Conservation (phyloP, 78 protist genomes). For the Emiliania huxleyi region DNA sequence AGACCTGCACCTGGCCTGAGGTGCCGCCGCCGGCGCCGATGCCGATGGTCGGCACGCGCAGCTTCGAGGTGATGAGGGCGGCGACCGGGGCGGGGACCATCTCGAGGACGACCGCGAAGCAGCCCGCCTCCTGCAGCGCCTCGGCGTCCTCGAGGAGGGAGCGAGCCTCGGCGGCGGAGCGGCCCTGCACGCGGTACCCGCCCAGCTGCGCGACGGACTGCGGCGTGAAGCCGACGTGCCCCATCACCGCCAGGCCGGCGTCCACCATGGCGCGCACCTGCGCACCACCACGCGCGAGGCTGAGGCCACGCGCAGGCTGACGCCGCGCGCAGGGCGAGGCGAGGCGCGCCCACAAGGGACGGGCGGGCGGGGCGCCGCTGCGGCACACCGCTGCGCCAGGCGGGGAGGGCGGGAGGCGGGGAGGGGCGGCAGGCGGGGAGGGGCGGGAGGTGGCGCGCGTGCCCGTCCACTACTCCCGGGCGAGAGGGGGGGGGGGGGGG, state of each 20-base stretch:
- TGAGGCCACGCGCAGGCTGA: too few relatives aligned
- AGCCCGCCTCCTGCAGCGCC: slow-evolving; percentile 88
- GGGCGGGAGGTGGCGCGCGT: too few relatives aligned
- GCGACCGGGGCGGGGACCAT: slow-evolving; percentile 80
- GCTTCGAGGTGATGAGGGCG: slow-evolving; percentile 52
- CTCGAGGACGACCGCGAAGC: slow-evolving; percentile 82
- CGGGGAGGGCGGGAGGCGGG: too few relatives aligned
- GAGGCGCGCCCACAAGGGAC: too few relatives aligned
- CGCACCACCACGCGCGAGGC: too few relatives aligned
- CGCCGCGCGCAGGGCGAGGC: too few relatives aligned
- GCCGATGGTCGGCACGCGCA: slow-evolving; percentile 87
- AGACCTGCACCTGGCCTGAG: slow-evolving; percentile 88
- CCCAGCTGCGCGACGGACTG: slow-evolving; percentile 78
- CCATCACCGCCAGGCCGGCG: slow-evolving; percentile 88
- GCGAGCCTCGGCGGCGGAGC: slow-evolving; percentile 29
- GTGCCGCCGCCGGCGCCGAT: slow-evolving; percentile 88
- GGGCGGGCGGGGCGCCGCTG: too few relatives aligned
- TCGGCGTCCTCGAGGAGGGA: slow-evolving; percentile 80
- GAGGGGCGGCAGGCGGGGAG: too few relatives aligned
- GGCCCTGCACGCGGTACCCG: slow-evolving; percentile 84
- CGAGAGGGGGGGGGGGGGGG: too few relatives aligned
- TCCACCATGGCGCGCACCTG: not conserved
- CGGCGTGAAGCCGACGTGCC: slow-evolving; percentile 90
- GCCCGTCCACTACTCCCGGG: too few relatives aligned
- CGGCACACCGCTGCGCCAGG: too few relatives aligned